Evolutionary conservation across 345 rosid genomes (phyloP).

Genomic region (Euphorbia peplus): DNA sequence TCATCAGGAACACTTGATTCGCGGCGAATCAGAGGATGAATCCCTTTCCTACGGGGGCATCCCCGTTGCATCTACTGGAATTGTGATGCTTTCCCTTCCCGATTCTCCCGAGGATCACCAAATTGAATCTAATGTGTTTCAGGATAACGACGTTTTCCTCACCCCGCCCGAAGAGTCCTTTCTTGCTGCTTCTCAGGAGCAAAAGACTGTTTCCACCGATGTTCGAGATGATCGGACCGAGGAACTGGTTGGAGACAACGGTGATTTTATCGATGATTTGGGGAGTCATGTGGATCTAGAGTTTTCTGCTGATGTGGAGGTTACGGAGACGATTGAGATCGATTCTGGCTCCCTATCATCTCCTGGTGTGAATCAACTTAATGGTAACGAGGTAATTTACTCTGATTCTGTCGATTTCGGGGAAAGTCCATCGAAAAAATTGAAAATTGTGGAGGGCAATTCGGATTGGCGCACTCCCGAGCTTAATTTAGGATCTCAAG

Average conservation of each 20-base stretch:
- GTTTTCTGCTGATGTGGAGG: conserved; percentile 26
- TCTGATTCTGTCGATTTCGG: conserved; percentile 11
- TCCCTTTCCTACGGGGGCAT: conserved; percentile 19
- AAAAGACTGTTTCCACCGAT: neutral
- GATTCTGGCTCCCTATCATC: conserved; percentile 4
- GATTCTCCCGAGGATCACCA: conserved; percentile 11
- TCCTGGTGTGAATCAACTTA: neutral
- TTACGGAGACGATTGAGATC: conserved; percentile 21
- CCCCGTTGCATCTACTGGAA: conserved; percentile 28
- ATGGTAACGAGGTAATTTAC: conserved; percentile 7
- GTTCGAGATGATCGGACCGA: conserved; percentile 1
- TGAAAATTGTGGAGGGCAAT: conserved; percentile 17
- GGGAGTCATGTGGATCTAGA: conserved; percentile 42
- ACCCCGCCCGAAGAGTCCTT: conserved; percentile 28
- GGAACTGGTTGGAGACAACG: neutral
- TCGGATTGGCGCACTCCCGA: conserved; percentile 13
- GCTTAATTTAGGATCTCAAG: neutral
- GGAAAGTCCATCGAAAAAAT: conserved; percentile 16
- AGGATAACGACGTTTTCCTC: conserved; percentile 18
- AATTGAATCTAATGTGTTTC: neutral
- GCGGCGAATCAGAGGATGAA: conserved; percentile 5
- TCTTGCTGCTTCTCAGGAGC: neutral
- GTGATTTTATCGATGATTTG: conserved; percentile 16
- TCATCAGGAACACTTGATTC: conserved; percentile 20
- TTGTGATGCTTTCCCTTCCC: conserved; percentile 38